These are phyloP conservation scores for Passiflora organensis DNA, from an alignment of 345 rosid species.

Conservation along the genomic window DNA sequence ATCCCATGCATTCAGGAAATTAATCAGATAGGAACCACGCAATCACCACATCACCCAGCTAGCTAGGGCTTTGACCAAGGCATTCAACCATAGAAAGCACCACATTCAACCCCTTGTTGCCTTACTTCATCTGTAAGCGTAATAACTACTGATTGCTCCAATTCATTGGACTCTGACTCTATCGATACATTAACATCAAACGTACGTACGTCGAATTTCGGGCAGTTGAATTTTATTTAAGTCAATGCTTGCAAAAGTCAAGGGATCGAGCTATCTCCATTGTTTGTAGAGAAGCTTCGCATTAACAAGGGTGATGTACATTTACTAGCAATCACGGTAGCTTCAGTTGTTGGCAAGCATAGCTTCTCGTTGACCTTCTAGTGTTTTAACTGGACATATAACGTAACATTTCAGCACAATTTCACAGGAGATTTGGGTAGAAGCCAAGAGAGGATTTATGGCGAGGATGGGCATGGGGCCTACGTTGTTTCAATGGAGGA, in stretches of 20 bases:
- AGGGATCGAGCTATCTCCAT: too few species aligned
- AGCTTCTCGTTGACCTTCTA: neutral
- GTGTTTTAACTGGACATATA: neutral
- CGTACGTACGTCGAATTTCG: neutral
- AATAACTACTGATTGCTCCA: neutral
- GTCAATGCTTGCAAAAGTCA: too few species aligned
- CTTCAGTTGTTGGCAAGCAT: slow-evolving; percentile 8
- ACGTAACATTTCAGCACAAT: neutral
- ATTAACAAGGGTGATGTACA: too few species aligned
- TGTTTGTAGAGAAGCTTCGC: too few species aligned
- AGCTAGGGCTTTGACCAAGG: neutral
- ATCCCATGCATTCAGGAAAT: neutral
- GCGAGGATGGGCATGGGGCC: slow-evolving; percentile 26
- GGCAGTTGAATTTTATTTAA: neutral
- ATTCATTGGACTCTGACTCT: neutral
- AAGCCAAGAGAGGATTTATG: slow-evolving; percentile 15
- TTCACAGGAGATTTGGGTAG: neutral
- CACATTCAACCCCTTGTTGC: neutral
- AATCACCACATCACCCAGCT: neutral
- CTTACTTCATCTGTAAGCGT: neutral
- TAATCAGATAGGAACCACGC: too few species aligned
- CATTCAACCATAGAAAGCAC: too few species aligned
- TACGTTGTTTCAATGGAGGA: slow-evolving; percentile 25
- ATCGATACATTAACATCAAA: neutral
- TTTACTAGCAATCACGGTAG: too few species aligned